Evolutionary conservation across 345 rosid genomes (phyloP), one percentile per base, ranked within the genome.

Genomic region (Ceriops zippeliana): DNA sequence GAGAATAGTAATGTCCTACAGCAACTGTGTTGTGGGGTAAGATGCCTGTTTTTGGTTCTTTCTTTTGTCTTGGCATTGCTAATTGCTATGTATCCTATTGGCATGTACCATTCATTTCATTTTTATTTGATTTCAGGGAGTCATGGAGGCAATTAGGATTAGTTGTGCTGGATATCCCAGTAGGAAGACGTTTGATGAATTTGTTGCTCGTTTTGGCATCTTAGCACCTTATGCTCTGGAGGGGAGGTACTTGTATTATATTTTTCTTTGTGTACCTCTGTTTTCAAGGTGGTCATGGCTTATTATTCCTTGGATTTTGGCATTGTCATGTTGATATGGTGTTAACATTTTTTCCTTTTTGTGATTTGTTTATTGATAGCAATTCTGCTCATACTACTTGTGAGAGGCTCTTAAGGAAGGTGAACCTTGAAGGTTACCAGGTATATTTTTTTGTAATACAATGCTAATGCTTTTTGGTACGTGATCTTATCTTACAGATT

Each of bases 131-230:
- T 49, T 63, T 53, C 74, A 95, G 99, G 98, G 99, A 65, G 99
- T 95, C 62, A 89, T 95, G 99, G 98, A 95, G 80, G 99, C 99
- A 75, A 95, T 95, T 62, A 81, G 99, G 87, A 95, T 95, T 69
- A 95, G 99, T 75, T 90, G 97, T 79, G 98, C 99, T 46, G 98
- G 98, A 21, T 95, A 86, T 80, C 98, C 99, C 51, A 90, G 98
- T 35, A 82, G 97, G 72, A 92, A 84, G 78, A 86, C 81, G 28
- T 95, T 92, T 74, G 89, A 85, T 75, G 99, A 92, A 73, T 90
- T 95, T 83, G 71, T 83, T 34, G 80, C 84, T 69, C 83, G 97
- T 75, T 95, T 95, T 83, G 73, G 86, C 67, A 76, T 95, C 73
- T 81, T 95, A 66, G 89, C 86, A 75, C 90, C 99, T 26, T 82